phyloP scores from a whole-genome alignment of 1,284 basidiomycete species.

The Ceratobasidium sp. region DNA sequence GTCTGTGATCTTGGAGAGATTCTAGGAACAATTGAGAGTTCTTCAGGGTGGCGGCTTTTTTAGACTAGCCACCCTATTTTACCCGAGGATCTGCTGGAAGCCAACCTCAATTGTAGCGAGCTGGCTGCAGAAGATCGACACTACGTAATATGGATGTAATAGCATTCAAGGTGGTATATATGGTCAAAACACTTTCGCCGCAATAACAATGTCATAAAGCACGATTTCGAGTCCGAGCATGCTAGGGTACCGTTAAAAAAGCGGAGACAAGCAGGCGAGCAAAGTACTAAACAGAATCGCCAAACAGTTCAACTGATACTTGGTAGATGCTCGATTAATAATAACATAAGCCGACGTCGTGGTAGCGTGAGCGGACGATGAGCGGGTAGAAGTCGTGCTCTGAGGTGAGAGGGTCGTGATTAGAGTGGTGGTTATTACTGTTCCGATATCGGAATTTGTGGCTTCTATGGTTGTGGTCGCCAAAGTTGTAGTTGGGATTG shows the following conservation, averaged over 20 bases:
- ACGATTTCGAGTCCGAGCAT: not conserved
- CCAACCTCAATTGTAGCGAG: too few relatives aligned
- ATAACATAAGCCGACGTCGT: conserved; percentile 28
- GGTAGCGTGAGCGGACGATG: not conserved
- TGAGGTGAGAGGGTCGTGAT: not conserved
- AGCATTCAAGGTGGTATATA: too few relatives aligned
- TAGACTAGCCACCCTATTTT: too few relatives aligned
- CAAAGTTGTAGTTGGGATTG: not conserved
- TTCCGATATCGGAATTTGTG: not conserved
- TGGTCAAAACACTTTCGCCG: too few relatives aligned
- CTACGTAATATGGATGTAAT: too few relatives aligned
- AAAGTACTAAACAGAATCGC: not conserved
- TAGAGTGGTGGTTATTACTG: not conserved
- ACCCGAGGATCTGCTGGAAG: too few relatives aligned
- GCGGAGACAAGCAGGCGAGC: not conserved
- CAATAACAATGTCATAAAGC: too few relatives aligned
- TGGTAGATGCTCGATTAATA: not conserved
- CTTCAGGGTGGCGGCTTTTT: too few relatives aligned
- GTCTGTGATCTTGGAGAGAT: too few relatives aligned
- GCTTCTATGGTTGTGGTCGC: not conserved
- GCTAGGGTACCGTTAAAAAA: not conserved
- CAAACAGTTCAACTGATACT: not conserved
- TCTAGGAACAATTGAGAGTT: too few relatives aligned
- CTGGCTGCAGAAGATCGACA: too few relatives aligned
- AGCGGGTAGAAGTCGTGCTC: not conserved